Percentiles rank a stretch among this genome's conserved stretches.
Conservation (phyloP, 371 early-diverging fungal genomes). For the Mucor circinelloides region DNA sequence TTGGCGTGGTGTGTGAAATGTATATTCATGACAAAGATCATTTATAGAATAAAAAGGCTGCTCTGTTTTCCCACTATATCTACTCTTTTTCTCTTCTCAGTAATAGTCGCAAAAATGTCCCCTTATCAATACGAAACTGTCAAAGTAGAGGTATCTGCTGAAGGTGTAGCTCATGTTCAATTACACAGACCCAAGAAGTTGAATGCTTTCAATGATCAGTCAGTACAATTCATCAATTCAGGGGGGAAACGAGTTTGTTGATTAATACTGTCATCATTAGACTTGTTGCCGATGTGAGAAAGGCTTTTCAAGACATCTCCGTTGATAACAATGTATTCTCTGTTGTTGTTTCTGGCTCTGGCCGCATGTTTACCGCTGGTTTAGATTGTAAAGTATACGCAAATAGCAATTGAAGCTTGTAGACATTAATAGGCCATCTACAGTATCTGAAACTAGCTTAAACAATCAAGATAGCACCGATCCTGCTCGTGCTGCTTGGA, state of each 20-base stretch:
- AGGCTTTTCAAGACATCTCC: slow-evolving; percentile 55
- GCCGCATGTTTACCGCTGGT: slow-evolving; percentile 87
- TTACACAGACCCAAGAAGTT: slow-evolving; percentile 82
- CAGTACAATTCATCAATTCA: not conserved
- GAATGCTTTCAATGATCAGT: slow-evolving; percentile 77
- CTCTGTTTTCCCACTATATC: not conserved
- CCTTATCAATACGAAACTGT: slow-evolving; percentile 64
- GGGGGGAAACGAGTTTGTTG: not conserved
- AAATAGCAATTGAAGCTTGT: not conserved
- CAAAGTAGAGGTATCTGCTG: slow-evolving; percentile 55
- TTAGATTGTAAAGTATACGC: slow-evolving; percentile 70
- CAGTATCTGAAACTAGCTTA: slow-evolving; percentile 27
- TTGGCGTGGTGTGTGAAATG: not conserved
- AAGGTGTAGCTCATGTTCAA: slow-evolving; percentile 79
- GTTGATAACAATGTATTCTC: slow-evolving; percentile 67
- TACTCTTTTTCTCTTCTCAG: not conserved
- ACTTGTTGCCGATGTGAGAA: slow-evolving; percentile 32
- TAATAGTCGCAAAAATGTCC: slow-evolving; percentile 15
- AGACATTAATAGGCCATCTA: not conserved
- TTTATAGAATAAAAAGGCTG: not conserved
- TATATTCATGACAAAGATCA: slow-evolving; percentile 1
- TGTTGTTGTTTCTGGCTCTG: slow-evolving; percentile 77
- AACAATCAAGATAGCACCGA: slow-evolving; percentile 30
- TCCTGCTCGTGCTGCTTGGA: slow-evolving; percentile 53
- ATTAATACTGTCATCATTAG: slow-evolving; percentile 8